phyloP scores from a whole-genome alignment of 768 basidiomycete species.

The Russula sp. region DNA sequence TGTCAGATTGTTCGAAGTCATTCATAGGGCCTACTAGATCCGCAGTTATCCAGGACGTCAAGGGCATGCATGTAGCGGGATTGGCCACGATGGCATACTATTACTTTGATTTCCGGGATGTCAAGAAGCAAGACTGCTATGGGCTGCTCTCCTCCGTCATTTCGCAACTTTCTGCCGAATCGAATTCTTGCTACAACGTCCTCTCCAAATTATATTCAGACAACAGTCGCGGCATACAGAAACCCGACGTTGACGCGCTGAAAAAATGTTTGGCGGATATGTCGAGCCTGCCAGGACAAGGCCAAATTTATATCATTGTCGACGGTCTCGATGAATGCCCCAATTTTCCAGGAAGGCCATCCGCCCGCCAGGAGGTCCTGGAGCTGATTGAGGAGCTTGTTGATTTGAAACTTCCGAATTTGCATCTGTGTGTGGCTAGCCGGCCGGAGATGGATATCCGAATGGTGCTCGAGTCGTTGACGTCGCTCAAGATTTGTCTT shows the following conservation, averaged over 20 bases:
- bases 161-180: conserved; percentile 3
- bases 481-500: not conserved
- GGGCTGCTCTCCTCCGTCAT: conserved; percentile 3
- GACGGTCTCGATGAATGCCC: conserved; percentile 17
- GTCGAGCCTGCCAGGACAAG: not conserved
- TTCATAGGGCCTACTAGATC: not conserved
- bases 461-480: not conserved
- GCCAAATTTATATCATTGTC: not conserved
- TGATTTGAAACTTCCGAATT: not conserved
- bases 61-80: not conserved
- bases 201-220: conserved; percentile 9
- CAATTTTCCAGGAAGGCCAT: not conserved
- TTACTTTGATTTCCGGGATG: conserved; percentile 5
- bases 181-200: not conserved
- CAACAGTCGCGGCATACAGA: not conserved
- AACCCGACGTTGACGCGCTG: not conserved
- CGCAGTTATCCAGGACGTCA: conserved; percentile 1
- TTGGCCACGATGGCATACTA: not conserved
- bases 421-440: conserved; percentile 6
- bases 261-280: conserved; percentile 3
- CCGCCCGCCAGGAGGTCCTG: conserved; percentile 8
- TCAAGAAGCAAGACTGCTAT: conserved; percentile 1
- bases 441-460: conserved; percentile 7
- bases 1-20: too few species aligned
- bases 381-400: not conserved